Base-by-base conservation (phyloP, 2,329 filamentous ascomycete species). In the Fusarium protoensiforme region DNA sequence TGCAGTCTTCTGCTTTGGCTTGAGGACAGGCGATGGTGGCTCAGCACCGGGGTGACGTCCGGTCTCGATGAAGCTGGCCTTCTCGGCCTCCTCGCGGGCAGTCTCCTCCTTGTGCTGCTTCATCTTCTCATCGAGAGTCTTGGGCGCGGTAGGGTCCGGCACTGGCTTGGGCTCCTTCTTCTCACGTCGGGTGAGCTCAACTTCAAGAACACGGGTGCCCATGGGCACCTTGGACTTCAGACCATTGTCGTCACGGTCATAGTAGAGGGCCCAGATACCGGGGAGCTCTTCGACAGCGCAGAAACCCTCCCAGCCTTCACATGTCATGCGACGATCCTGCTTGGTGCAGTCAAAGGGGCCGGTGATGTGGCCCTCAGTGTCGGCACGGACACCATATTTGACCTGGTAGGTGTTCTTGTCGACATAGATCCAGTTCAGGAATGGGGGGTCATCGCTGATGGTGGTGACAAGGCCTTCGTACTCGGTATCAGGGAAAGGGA, bases 101-200 rank as follows among this genome's bases (percentile, higher is more conserved):
- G 68, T 75, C 31, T 78, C 64, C 14, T 68, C 71, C 65, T 78
- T 76, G 66, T 78, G 77, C 33, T 78, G 73, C 71, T 78, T 78
- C 77, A 78, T 78, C 69, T 77, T 78, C 61, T 78, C 77, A 5
- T 78, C 77, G n/a, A 78, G 63, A 1, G 73, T 78, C 35, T 65
- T 76, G n/a, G 77, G 69, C 3, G 57, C 48, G 2, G 61, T 39
- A 5, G 69, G 70, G 3, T 78, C 69, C n/a, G 67, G 63, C 24
- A 64, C 71, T 20, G 76, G 76, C 66, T 78, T 78, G 22, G 72
- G 75, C 33, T 77, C 77, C 61, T 79, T 79, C 65, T 78, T 86
- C 76, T 91, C 89, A 22, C 85, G 85, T 13, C 88, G 82, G 2
- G 81, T 81, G 27, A 91, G 78, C 76, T 90, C 88, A 4, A 91